Conservation (phyloP, 2,329 filamentous ascomycete species). For the Colletotrichum lindemuthianum region DNA sequence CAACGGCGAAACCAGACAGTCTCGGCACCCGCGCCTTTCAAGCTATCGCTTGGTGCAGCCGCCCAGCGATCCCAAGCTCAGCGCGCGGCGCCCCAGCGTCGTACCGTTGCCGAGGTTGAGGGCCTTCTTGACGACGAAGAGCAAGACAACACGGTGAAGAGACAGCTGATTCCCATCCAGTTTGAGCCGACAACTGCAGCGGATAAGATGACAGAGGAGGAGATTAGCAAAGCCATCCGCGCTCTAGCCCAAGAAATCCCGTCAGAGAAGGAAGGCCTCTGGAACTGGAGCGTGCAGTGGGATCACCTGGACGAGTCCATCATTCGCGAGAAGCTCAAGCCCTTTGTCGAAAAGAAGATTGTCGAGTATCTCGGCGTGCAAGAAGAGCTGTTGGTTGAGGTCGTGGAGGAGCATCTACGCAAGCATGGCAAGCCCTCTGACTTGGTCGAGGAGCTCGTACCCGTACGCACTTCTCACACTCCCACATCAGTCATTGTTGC, state of each 20-base stretch:
- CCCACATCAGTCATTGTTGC: slow-evolving; percentile 13
- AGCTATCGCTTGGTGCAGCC: slow-evolving; percentile 89
- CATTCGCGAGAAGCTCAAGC: slow-evolving; percentile 85
- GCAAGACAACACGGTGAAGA: slow-evolving; percentile 75
- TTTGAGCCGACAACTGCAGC: slow-evolving; percentile 77
- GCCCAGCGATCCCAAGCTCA: slow-evolving; percentile 76
- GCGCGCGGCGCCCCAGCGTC: slow-evolving; percentile 67
- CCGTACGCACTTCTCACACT: slow-evolving; percentile 62
- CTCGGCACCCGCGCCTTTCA: slow-evolving; percentile 78
- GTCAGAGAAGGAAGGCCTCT: slow-evolving; percentile 84
- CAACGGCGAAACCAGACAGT: slow-evolving; percentile 51
- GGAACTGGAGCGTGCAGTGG: slow-evolving; percentile 95
- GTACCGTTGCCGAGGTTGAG: slow-evolving; percentile 93
- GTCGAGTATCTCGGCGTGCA: slow-evolving; percentile 96
- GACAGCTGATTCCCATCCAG: slow-evolving; percentile 83
- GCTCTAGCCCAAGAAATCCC: slow-evolving; percentile 92
- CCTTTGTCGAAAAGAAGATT: slow-evolving; percentile 98
- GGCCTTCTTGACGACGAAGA: slow-evolving; percentile 95
- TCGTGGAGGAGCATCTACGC: slow-evolving; percentile 87
- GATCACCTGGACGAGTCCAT: slow-evolving; percentile 85
- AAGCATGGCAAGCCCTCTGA: slow-evolving; percentile 79
- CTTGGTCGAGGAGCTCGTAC: slow-evolving; percentile 85
- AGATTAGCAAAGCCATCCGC: slow-evolving; percentile 82
- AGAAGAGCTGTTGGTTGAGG: slow-evolving; percentile 93
- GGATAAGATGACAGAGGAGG: slow-evolving; percentile 82